These are phyloP conservation scores for Alternaria consortialis DNA, from an alignment of 2,329 filamentous ascomycete species.

Conservation along the genomic window DNA sequence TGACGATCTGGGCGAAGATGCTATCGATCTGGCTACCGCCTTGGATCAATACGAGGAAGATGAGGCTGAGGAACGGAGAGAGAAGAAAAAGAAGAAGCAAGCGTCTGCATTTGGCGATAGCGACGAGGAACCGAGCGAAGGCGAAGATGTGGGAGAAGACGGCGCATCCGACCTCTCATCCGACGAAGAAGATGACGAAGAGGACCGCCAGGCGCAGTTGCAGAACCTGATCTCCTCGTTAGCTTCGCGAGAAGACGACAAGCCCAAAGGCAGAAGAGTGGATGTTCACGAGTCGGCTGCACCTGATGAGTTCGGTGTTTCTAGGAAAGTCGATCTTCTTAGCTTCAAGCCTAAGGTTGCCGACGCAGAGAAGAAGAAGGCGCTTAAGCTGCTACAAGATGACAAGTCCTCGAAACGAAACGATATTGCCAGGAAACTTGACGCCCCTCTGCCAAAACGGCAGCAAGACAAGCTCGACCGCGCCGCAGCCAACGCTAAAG, in stretches of 20 bases:
- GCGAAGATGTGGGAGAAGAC: conserved; percentile 55
- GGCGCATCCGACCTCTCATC: conserved; percentile 61
- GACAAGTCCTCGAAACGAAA: conserved; percentile 66
- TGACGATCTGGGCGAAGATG: conserved; percentile 70
- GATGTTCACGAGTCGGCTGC: conserved; percentile 67
- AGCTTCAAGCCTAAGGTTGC: conserved; percentile 78
- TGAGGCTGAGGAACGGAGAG: conserved; percentile 41
- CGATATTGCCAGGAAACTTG: conserved; percentile 73
- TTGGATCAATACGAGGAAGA: conserved; percentile 61
- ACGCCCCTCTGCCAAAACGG: conserved; percentile 82
- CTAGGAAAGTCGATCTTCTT: conserved; percentile 75
- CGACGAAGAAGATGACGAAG: conserved; percentile 53
- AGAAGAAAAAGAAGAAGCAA: conserved; percentile 50
- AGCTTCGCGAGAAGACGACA: conserved; percentile 52
- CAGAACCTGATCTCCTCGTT: conserved; percentile 76
- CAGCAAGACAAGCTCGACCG: conserved; percentile 88
- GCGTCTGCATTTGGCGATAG: conserved; percentile 58
- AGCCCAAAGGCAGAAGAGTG: conserved; percentile 44
- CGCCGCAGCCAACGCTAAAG: conserved; percentile 84
- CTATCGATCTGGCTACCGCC: conserved; percentile 69
- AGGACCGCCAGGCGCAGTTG: conserved; percentile 69
- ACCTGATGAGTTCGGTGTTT: conserved; percentile 68
- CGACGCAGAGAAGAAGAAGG: conserved; percentile 79
- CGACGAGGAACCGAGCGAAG: conserved; percentile 62
- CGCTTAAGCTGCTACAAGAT: conserved; percentile 76